phyloP scores from a whole-genome alignment of 495 filamentous ascomycete genomes.

The Podospora pseudopauciseta region DNA sequence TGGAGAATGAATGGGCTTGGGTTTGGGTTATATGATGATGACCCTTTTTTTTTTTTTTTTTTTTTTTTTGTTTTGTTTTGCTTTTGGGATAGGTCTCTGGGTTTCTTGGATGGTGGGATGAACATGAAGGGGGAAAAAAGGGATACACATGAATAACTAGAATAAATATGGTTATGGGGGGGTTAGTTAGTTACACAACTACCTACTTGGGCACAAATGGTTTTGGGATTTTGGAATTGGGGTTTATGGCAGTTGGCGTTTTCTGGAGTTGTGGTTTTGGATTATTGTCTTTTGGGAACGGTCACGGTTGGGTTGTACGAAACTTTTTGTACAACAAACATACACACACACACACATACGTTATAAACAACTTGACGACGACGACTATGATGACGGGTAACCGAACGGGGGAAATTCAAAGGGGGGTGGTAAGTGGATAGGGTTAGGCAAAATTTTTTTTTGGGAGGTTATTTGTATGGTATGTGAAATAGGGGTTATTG shows the following conservation, averaged over 20 bases:
- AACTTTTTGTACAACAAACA: not conserved
- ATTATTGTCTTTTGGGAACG: not conserved
- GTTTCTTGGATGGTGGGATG: too few species aligned
- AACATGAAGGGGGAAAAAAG: not conserved
- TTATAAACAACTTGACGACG: not conserved
- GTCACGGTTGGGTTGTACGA: not conserved
- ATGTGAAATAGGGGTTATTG: not conserved
- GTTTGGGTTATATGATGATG: too few species aligned
- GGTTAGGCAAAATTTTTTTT: not conserved
- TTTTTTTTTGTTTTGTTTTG: too few species aligned
- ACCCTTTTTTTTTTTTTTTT: too few species aligned
- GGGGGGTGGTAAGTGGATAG: not conserved
- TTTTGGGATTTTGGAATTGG: not conserved
- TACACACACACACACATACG: not conserved
- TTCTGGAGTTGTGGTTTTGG: not conserved
- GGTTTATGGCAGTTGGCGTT: not conserved
- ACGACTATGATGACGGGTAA: not conserved
- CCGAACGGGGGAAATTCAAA: not conserved
- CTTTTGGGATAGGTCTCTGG: too few species aligned
- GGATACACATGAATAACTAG: not conserved
- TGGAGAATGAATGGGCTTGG: too few species aligned
- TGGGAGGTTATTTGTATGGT: not conserved
- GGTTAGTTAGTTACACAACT: not conserved
- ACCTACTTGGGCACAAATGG: too few species aligned
- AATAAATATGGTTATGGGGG: slow-evolving; percentile 12